Conservation (phyloP, 2,329 filamentous ascomycete genomes). For the Trichoderma asperellum region DNA sequence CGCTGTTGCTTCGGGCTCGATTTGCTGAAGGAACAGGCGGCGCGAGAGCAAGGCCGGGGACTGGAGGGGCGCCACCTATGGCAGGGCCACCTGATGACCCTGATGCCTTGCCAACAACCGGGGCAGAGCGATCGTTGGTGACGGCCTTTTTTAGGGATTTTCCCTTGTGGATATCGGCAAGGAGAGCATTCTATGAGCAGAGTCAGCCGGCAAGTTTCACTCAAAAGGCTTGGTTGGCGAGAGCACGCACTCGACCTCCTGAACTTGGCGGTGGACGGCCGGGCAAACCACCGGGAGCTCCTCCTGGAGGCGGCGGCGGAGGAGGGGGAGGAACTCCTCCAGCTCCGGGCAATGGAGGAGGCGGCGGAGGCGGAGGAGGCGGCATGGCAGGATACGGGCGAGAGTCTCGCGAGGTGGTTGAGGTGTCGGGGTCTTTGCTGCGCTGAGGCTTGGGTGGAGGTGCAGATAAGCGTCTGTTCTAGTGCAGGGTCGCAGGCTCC, state of each 20-base stretch:
- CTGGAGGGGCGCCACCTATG: conserved; percentile 76
- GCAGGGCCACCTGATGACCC: conserved; percentile 56
- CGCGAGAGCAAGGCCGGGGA: conserved; percentile 62
- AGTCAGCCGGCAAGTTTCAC: conserved; percentile 26
- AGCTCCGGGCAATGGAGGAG: conserved; percentile 67
- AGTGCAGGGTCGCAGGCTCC: background rate
- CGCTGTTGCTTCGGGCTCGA: conserved; percentile 82
- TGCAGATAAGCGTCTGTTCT: background rate
- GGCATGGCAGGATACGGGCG: conserved; percentile 34
- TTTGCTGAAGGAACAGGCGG: conserved; percentile 67
- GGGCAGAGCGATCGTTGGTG: conserved; percentile 91
- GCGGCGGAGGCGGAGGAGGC: conserved; percentile 71
- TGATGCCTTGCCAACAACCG: conserved; percentile 54
- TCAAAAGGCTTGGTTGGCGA: background rate
- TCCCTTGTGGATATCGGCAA: conserved; percentile 87
- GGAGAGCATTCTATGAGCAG: conserved; percentile 72
- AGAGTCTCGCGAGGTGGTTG: background rate
- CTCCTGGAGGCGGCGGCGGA: conserved; percentile 58
- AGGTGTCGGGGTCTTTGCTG: conserved; percentile 3
- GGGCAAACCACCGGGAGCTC: conserved; percentile 55
- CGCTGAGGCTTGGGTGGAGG: background rate
- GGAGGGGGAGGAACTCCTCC: conserved; percentile 64
- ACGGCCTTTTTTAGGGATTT: conserved; percentile 78
- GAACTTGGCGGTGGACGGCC: conserved; percentile 59
- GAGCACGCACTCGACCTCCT: conserved; percentile 64